Evolutionary conservation across 495 filamentous ascomycete species (phyloP), one percentile per base, ranked within the genome.

Genomic region (Penicillium pulvis): DNA sequence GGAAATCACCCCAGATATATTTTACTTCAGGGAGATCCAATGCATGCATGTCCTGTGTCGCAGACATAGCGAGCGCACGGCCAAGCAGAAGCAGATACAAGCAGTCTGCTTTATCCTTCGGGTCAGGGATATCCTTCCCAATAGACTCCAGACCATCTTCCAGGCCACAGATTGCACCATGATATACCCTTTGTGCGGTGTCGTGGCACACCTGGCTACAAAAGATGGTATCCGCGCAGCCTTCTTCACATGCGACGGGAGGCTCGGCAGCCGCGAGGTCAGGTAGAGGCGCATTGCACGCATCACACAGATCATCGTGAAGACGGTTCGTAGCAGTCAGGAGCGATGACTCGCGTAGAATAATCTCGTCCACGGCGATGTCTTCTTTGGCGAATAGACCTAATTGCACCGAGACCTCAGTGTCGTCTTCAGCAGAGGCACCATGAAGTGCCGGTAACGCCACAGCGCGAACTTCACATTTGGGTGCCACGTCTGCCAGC

Each of bases 1-100:
- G 73, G 71, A 87, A 90, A 67, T 87, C 94, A n/a, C 93, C 95
- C 88, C 96, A 98, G 57, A 97, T 93, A 73, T 92, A 97, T 65
- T 93, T 93, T 31, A 94, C 82, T 64, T 96, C 90, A 0, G 82
- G 80, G 0, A 98, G 82, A 2, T 94, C 88, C 14, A 98, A 82
- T 1, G 95, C 91, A 64, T 98, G 90, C 6, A 83, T 70, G 19
- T 86, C 81, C 68, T 93, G 90, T n/a, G 91, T 91, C 30, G 87
- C 81, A 1, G 94, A 83, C 83, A 97, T 90, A 43, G 94, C 92
- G 20, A 98, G 75, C 0, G 91, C 80, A 5, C 96, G 91, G 16
- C 85, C 83, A 6, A 94, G 76, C 0, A 96, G 85, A 6, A 93
- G 76, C 5, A 92, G 81, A 68, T 98, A 94, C 4, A 98, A 81